Conservation (phyloP, 176 grass and related monocot species). For the Echinochloa phyllopogon region DNA sequence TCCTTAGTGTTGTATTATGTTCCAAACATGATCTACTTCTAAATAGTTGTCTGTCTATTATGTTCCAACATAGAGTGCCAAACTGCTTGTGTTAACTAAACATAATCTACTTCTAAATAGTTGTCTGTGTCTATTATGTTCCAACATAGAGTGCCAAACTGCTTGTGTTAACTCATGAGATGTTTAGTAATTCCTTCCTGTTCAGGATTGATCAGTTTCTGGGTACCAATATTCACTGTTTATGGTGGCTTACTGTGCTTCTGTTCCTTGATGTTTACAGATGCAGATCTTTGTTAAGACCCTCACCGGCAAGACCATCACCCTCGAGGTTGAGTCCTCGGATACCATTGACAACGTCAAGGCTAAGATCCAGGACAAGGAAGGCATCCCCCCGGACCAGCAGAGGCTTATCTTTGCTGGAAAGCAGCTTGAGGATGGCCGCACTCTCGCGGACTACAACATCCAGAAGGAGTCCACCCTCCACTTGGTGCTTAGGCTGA, state of each 20-base stretch:
- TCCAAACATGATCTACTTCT: too few relatives aligned
- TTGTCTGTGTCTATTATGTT: too few relatives aligned
- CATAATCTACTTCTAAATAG: too few relatives aligned
- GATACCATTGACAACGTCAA: conserved; percentile 65
- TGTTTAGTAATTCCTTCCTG: neutral
- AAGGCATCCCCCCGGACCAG: conserved; percentile 55
- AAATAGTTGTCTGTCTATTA: too few relatives aligned
- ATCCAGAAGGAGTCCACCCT: conserved; percentile 37
- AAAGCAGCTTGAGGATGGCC: conserved; percentile 45
- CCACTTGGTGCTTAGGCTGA: conserved; percentile 9
- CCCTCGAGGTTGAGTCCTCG: conserved; percentile 50
- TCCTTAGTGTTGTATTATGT: too few relatives aligned
- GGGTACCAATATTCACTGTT: neutral
- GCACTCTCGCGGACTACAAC: conserved; percentile 43
- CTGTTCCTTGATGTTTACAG: neutral
- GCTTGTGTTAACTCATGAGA: neutral
- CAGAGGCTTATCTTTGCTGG: conserved; percentile 49
- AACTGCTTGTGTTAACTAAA: neutral
- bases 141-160: neutral
- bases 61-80: neutral
- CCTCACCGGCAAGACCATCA: conserved; percentile 67
- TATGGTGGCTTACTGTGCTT: neutral
- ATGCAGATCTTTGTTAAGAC: conserved; percentile 52
- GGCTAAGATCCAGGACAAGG: conserved; percentile 70
- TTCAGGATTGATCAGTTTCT: neutral